Base-by-base conservation (phyloP, 129 eudicot genomes). In the Escallonia herrerae region DNA sequence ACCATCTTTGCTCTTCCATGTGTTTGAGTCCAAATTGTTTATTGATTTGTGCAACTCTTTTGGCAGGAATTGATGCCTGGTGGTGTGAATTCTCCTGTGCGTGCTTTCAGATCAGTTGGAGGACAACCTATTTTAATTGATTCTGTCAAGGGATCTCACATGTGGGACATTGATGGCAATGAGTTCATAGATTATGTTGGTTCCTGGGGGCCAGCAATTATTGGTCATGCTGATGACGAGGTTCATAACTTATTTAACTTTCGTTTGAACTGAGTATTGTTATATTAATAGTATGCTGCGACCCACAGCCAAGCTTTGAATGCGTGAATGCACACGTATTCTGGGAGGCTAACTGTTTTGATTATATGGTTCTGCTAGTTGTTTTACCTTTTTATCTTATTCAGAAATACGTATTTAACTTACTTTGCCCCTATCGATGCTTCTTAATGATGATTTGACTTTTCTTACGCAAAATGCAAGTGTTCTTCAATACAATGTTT, bases 101-200 rank as follows among this genome's bases (percentile, higher is more conserved):
- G 98, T 52, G 98, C 98, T 63, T 91, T 91, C 73, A 91, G 83
- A 62, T 91, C 95, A 57, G 96, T 88, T 69, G 98, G 98, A 38
- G 98, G 98, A n/a, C 96, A 85, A 48, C 96, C 98, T 37, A 85
- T 91, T 58, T 14, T 91, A 2, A 77, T 91, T 15, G 96, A 91
- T 67, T 85, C 91, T 58, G 98, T 88, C 40, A 91, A 91, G 78
- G 98, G 98, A 68, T 83, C 95, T 72, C 89, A 68, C 62, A 91
- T 91, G 98, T 81, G 91, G 89, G 95, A 91, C 64, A 91, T 91
- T 15, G 98, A 91, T 74, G 98, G 98, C 39, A 91, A 91, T 60
- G 89, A 91, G 74, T 91, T 88, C 56, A 87, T 91, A 15, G 98
- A 91, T 70, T 91, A 88, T 45, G 98, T 91, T 49, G 96, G 98